Evolutionary conservation across 179 eudicot species (phyloP), one percentile per base, ranked within the genome.

Genomic region (Vitellaria paradoxa): DNA sequence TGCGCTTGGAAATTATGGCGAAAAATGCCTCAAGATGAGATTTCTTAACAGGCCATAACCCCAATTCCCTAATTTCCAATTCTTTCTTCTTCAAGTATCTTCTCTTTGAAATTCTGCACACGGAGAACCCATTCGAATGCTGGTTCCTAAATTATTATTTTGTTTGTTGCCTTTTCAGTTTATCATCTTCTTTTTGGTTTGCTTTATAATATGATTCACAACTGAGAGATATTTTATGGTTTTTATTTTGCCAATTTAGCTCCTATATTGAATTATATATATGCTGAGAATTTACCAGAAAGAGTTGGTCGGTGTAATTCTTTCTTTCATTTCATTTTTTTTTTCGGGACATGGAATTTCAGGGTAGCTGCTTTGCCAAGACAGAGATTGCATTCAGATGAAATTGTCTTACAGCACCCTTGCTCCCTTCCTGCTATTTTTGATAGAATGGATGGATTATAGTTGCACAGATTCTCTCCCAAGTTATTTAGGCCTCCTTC

Each of bases 381-480:
- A 86, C 78, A 97, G 96, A 56, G 92, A 89, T 81, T 83, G 82
- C 81, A 84, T 92, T 45, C 94, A 89, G 76, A 88, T 94, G 92
- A 94, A 88, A 82, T 76, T 94, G 77, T 87, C 91, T 63, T 87
- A 84, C 80, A 90, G 96, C 79, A 88, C 94, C n/a, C 82, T 94
- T 78, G 97, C 98, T 50, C 93, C 93, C 52, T 83, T 92, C 65
- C 81, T 94, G 85, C 82, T 89, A 9, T 86, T 81, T 77, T 80
- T 94, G 79, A 81, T 89, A 63, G 91, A 94, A 84, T 94, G 96
- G 98, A 89, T 92, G 96, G 94, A 91, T 37, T 94, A 52, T 79
- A 87, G 85, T 46, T 91, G 97, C 80, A 86, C 86, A 21, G 93
- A 92, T 79, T 57, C 85, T 24, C 82, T 94, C 71, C 89, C 93